These are phyloP conservation scores for Fusarium camptoceras DNA, from an alignment of 2,329 filamentous ascomycete species.

Conservation along the genomic window DNA sequence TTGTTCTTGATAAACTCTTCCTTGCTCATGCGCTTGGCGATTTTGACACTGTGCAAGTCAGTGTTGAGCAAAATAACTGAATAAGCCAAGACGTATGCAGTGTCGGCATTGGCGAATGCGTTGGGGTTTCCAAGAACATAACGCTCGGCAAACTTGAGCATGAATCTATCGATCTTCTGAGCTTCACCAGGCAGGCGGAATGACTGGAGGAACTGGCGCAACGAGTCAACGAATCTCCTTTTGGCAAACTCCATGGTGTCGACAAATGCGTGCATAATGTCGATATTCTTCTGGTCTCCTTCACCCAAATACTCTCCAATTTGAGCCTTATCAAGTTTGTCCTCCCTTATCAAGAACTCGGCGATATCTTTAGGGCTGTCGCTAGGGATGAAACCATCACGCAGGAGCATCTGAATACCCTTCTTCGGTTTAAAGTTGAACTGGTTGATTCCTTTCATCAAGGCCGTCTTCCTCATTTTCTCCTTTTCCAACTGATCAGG, in stretches of 20 bases:
- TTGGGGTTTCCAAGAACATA: constrained; percentile 96
- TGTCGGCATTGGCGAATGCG: constrained; percentile 97
- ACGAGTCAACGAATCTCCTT: constrained; percentile 89
- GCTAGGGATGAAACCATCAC: constrained; percentile 88
- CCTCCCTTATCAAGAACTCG: constrained; percentile 81
- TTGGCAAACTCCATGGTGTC: constrained; percentile 94
- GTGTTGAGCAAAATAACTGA: constrained; percentile 98
- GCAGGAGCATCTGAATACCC: constrained; percentile 84
- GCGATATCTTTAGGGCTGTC: constrained; percentile 86
- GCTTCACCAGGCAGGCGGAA: constrained; percentile 96
- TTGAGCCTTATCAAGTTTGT: constrained; percentile 88
- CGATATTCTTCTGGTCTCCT: constrained; percentile 91
- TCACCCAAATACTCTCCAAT: constrained; percentile 96
- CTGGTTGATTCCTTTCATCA: constrained; percentile 86
- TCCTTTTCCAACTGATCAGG: constrained; percentile 94
- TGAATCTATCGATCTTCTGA: constrained; percentile 99
- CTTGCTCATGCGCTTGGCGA: constrained; percentile 88
- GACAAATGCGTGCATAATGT: constrained; percentile 98
- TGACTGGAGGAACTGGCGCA: constrained; percentile 91
- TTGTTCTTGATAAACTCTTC: constrained; percentile 99
- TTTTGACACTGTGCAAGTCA: constrained; percentile 90
- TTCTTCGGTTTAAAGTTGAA: constrained; percentile 99
- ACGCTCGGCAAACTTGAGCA: constrained; percentile 98
- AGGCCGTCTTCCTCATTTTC: constrained; percentile 91
- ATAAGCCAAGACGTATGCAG: constrained; percentile 94